Base-by-base conservation (phyloP, 768 basidiomycete genomes). In the Cystoderma amianthinum region DNA sequence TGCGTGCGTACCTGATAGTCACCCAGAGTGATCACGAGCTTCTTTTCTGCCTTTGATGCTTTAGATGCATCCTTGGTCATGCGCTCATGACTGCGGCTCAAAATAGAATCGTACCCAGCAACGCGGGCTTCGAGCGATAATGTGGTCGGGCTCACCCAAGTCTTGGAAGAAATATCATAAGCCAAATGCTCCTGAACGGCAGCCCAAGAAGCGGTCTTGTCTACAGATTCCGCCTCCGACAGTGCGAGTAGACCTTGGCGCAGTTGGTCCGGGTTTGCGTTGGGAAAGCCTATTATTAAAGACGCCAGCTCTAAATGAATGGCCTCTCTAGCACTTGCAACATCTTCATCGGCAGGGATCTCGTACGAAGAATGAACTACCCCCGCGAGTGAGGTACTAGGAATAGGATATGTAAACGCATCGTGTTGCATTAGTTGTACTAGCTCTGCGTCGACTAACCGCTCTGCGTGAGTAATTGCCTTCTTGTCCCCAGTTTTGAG, bases 31-130 rank as follows among this genome's bases (percentile, higher is more conserved):
- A 92, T 78, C 6, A 71, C 74, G 9, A 98, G 76, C 60, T 92
- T 95, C 76, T 93, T 96, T 70, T 97, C 95, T 4, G 72, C 56
- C 68, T 96, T 98, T 16, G 75, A 60, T 0, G 87, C 85, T 57
- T 85, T 90, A 41, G 71, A 74, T 0, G 88, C 86, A 54, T 94
- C 87, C 55, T 77, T 80, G 23, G 79, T 64, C 82, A 99, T 91
- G 38, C 64, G 59, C 12, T 82, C 82, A 19, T 82, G 78, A 41
- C 70, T 69, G 38, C 78, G 69, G 5, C 76, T 69, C 42, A 95
- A 67, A 25, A 85, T 62, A 4, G 70, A 57, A 0, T 67, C 56
- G 52, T 86, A 82, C 1, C 90, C 91, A 1, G 72, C 69, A 28
- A 80, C 65, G 7, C 84, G 79, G 24, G 71, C 67, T 19, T 80